These are phyloP conservation scores for Herpetomonas tarakana DNA, from an alignment of 208 protist genomes.

Conservation along the genomic window DNA sequence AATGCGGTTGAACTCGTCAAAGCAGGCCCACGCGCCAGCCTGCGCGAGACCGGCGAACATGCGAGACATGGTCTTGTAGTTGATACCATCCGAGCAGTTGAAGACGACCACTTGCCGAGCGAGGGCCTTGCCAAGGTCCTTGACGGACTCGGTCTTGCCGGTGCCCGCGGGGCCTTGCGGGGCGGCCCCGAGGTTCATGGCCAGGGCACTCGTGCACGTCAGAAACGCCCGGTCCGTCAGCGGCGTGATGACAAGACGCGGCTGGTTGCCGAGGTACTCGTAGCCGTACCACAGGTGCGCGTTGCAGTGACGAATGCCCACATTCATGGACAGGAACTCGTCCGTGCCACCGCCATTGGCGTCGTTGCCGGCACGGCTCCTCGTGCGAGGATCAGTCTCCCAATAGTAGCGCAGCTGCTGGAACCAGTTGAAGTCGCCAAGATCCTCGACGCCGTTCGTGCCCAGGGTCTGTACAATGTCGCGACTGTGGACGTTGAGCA, in stretches of 20 bases:
- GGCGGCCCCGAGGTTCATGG: constrained; percentile 93
- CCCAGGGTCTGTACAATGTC: constrained; percentile 92
- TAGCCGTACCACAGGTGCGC: constrained; percentile 93
- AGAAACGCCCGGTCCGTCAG: constrained; percentile 95
- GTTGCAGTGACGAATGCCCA: constrained; percentile 88
- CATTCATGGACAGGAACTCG: constrained; percentile 62
- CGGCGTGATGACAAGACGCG: constrained; percentile 96
- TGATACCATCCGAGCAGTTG: constrained; percentile 97
- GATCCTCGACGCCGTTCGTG: constrained; percentile 31
- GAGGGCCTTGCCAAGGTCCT: constrained; percentile 93
- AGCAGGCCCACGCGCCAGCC: constrained; percentile 95
- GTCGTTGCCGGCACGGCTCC: background rate
- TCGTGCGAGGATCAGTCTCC: constrained; percentile 43
- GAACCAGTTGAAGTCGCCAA: constrained; percentile 92
- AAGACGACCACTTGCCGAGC: constrained; percentile 94
- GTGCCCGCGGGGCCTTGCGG: constrained; percentile 96
- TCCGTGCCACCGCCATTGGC: constrained; percentile 12
- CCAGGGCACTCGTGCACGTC: constrained; percentile 93
- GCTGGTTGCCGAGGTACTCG: constrained; percentile 96
- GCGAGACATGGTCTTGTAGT: constrained; percentile 95
- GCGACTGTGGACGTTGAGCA: constrained; percentile 95
- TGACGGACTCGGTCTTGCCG: constrained; percentile 97
- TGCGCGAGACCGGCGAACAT: constrained; percentile 96
- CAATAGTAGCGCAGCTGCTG: constrained; percentile 96
- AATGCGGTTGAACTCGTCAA: constrained; percentile 98